These are phyloP conservation scores for Saccharomycopsis amapae DNA, from an alignment of 805 yeast genomes.

Conservation along the genomic window DNA sequence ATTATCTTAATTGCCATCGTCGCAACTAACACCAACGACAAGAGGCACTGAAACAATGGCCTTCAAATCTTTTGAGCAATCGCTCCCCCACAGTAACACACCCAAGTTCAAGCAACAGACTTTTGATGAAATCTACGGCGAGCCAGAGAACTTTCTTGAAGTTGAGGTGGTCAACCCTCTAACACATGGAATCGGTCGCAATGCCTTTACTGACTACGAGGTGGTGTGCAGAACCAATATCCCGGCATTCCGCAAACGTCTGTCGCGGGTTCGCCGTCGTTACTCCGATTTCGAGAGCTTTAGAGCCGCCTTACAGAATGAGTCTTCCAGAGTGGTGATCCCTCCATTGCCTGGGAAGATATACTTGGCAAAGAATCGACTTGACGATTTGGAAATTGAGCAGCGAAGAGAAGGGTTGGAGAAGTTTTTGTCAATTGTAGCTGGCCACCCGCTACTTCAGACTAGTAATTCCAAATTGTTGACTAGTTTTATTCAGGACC, in stretches of 20 bases:
- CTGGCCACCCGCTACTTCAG: constrained; percentile 90
- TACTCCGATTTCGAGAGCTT: constrained; percentile 87
- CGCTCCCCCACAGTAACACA: constrained; percentile 15
- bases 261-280: constrained; percentile 69
- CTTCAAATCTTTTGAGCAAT: constrained; percentile 27
- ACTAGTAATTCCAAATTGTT: constrained; percentile 67
- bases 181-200: constrained; percentile 61
- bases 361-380: constrained; percentile 56
- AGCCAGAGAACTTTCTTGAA: constrained; percentile 90
- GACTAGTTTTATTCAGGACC: constrained; percentile 82
- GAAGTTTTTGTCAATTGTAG: constrained; percentile 67
- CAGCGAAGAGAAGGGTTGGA: constrained; percentile 78
- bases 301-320: constrained; percentile 64
- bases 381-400: constrained; percentile 77
- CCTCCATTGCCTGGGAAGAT: constrained; percentile 92
- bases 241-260: constrained; percentile 68
- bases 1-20: no score
- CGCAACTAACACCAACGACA: not conserved
- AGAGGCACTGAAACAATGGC: constrained; percentile 1
- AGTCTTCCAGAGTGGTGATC: constrained; percentile 69
- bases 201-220: constrained; percentile 88
- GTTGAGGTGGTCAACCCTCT: constrained; percentile 78
- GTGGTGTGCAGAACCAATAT: constrained; percentile 83
- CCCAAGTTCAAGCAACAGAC: constrained; percentile 49
- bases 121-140: constrained; percentile 80